Percentiles rank a stretch among this genome's conserved stretches.
Conservation (phyloP, 208 protist species). For the Trichomonas vaginalis region DNA sequence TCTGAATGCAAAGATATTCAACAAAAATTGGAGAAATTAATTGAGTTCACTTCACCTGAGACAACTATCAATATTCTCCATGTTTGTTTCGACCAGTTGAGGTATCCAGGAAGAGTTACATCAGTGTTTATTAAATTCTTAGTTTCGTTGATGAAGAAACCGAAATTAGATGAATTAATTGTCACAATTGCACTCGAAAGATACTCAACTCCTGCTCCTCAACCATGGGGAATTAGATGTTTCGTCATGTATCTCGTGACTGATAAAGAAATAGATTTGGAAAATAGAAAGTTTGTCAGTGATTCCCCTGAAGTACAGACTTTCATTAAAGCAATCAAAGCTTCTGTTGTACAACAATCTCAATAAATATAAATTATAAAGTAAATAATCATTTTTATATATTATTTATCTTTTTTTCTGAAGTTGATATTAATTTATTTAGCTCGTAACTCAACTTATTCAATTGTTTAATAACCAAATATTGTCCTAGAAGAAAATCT, state of each 20-base stretch:
- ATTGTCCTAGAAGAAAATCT: too few species aligned
- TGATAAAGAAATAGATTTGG: neutral
- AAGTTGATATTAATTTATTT: too few species aligned
- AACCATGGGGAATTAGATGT: neutral
- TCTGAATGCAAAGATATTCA: neutral
- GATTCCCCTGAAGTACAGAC: neutral
- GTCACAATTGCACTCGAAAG: neutral
- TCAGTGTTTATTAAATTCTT: neutral
- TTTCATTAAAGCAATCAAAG: neutral
- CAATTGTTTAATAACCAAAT: too few species aligned
- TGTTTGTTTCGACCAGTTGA: neutral
- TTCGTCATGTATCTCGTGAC: neutral
- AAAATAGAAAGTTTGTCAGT: neutral
- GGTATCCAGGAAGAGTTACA: neutral
- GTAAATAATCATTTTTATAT: too few species aligned
- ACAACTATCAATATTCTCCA: neutral
- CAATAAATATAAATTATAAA: too few species aligned
- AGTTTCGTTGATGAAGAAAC: neutral
- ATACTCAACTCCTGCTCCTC: neutral
- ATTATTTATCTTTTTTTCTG: too few species aligned
- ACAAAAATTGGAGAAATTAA: neutral
- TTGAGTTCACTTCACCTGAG: neutral
- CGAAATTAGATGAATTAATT: neutral
- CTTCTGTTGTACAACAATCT: neutral
- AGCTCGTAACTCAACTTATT: too few species aligned